A percentile compares a stretch with the other conserved stretches of the same genome.
These are phyloP conservation scores for Phytophthora litchii DNA, from an alignment of 352 stramenopile species.

Conservation along the genomic window DNA sequence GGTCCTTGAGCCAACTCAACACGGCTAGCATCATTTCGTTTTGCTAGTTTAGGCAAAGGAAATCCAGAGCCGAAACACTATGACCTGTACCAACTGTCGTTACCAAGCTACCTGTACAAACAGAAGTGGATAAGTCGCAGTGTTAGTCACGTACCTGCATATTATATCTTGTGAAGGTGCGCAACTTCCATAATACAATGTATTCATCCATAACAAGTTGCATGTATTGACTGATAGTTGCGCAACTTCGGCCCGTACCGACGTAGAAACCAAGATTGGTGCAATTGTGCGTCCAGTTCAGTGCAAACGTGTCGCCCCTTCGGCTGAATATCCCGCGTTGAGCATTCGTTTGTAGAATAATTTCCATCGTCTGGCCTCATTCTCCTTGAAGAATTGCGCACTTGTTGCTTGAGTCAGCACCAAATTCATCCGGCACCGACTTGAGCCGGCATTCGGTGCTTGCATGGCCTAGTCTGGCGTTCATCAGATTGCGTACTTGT, in stretches of 20 bases:
- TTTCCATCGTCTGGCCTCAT: not conserved
- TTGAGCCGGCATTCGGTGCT: conserved; percentile 2
- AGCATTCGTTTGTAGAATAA: not conserved
- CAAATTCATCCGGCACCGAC: conserved; percentile 2
- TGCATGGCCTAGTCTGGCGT: no score
- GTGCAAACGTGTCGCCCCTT: not conserved
- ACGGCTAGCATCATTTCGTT: not conserved
- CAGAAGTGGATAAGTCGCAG: no score
- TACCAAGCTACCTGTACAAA: not conserved
- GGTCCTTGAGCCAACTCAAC: conserved; percentile 1
- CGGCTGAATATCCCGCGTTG: not conserved
- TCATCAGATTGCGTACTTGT: conserved; percentile 1
- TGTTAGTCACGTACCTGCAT: no score
- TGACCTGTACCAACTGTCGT: not conserved
- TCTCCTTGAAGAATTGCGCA: not conserved
- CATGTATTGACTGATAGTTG: not conserved
- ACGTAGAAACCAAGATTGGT: conserved; percentile 9
- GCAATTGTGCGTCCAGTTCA: conserved; percentile 8
- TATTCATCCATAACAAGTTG: not conserved
- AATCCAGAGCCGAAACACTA: not conserved
- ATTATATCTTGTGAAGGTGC: no score
- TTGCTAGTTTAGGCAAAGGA: conserved; percentile 8
- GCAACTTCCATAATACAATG: no score
- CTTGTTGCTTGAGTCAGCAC: not conserved
- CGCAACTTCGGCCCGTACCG: not conserved